A percentile compares a stretch with the other conserved stretches of the same genome.
These are phyloP conservation scores for Syzygium grande DNA, from an alignment of 345 rosid genomes.

Conservation along the genomic window DNA sequence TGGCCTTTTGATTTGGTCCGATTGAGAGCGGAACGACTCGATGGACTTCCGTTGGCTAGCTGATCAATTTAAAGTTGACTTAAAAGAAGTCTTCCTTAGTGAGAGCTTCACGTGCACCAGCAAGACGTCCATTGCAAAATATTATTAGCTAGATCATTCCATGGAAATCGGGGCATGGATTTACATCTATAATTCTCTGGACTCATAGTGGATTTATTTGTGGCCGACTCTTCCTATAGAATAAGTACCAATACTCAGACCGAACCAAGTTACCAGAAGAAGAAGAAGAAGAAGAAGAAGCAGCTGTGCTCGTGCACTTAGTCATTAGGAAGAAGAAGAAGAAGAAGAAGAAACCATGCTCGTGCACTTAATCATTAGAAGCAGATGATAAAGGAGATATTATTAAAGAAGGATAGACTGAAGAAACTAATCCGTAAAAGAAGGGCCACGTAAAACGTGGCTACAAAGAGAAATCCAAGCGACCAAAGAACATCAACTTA, in stretches of 20 bases:
- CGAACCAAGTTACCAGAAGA: neutral
- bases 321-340: too few relatives aligned
- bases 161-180: too few relatives aligned
- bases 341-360: neutral
- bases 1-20: too few relatives aligned
- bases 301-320: neutral
- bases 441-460: neutral
- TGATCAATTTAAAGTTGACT: too few relatives aligned
- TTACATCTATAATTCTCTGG: too few relatives aligned
- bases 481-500: neutral
- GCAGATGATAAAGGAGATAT: neutral
- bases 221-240: neutral
- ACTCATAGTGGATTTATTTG: too few relatives aligned
- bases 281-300: accelerated
- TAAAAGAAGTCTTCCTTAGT: too few relatives aligned
- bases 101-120: too few relatives aligned
- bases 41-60: too few relatives aligned
- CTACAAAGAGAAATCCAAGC: neutral
- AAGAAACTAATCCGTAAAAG: neutral
- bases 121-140: neutral
- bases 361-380: neutral
- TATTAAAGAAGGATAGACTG: neutral
- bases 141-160: too few relatives aligned
- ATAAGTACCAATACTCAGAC: too few relatives aligned
- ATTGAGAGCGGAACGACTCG: too few relatives aligned